Percentiles rank a stretch among this genome's conserved stretches.
Conservation (phyloP, 345 rosid genomes). For the Eucalyptus erythrocorys region DNA sequence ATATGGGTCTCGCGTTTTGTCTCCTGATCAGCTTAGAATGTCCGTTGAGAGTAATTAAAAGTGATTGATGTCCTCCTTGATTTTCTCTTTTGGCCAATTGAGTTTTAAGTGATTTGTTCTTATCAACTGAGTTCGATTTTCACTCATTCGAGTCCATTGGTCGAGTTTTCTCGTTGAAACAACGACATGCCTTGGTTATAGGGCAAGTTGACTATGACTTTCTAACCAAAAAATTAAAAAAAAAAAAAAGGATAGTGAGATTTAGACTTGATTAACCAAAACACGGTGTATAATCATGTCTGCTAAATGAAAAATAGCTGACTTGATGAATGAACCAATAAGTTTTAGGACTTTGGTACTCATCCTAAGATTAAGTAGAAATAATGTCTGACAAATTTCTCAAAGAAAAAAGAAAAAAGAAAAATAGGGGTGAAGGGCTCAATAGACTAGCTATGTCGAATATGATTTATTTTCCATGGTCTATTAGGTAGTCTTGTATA, state of each 20-base stretch:
- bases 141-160: background rate
- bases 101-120: background rate
- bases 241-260: background rate
- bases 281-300: background rate
- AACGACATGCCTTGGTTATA: background rate
- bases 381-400: background rate
- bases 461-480: background rate
- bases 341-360: background rate
- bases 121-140: background rate
- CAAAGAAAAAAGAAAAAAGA: background rate
- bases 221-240: too few species aligned
- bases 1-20: background rate
- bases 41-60: background rate
- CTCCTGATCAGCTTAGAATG: background rate
- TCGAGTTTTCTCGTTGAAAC: background rate
- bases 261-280: background rate
- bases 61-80: background rate
- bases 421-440: background rate
- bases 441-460: background rate
- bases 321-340: background rate
- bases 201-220: background rate
- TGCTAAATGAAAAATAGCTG: background rate
- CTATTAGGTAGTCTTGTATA: background rate
- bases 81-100: background rate
- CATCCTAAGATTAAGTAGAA: background rate